Evolutionary conservation across 2,329 filamentous ascomycete genomes (phyloP), one percentile per base, ranked within the genome.

Genomic region (Dryadomyces quercus-mongolicae): DNA sequence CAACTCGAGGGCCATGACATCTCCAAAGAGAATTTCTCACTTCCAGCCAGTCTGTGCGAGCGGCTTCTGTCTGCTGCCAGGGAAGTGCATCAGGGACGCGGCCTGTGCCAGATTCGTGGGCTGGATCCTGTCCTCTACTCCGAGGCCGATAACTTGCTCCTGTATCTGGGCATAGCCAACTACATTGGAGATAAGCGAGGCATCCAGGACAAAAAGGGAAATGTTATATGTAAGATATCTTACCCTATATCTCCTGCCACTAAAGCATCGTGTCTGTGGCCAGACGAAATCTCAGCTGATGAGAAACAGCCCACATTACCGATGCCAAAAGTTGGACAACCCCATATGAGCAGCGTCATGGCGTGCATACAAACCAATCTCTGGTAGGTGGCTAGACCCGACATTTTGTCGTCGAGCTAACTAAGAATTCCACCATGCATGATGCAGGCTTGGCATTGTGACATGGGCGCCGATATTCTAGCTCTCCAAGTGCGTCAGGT

Each of bases 151-250:
- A 77, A 76, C 53, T 64, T 77, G 16, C 69, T 74, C 5, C 67
- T 82, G 46, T 82, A 78, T 59, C 69, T 81, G 5, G 81, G 77
- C 0, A 64, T 84, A 12, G 71, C 79, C 1, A 74, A 71, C 54
- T 74, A 83, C 60, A 71, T 85, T 51, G 80, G 75, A 1, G 70
- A 76, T 42, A 69, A 74, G 49, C 71, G 78, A 43, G 77, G 77
- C 2, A 59, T 73, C 2, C 77, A 80, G 55, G 71, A 72, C 54
- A 66, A 67, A n/a, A 71, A 70, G 46, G 74, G 74, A 12, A 70
- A 71, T 40, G 70, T 77, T 61, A 59, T 77, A 16, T 68, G 74
- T 76, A 65, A 59, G 71, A 64, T 20, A 2, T 21, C 4, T n/a
- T 31, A 2, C 21, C 4, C 22, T 31, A n/a, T 16, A 25, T 51